A percentile compares a stretch with the other conserved stretches of the same genome.
Evolutionary conservation across 129 eudicot species (phyloP).

Genomic region (Deinandra increscens): DNA sequence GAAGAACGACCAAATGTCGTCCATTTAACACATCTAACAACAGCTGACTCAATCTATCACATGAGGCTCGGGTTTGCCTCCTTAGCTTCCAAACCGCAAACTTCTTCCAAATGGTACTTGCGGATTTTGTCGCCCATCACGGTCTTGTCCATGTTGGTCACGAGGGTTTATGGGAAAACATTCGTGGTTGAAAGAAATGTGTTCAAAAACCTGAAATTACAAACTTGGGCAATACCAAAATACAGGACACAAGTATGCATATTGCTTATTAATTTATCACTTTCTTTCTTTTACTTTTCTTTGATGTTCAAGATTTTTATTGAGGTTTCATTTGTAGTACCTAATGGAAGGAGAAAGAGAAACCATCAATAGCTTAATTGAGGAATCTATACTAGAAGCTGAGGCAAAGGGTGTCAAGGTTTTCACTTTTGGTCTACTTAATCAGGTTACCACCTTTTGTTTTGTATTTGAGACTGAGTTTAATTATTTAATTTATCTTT

Average conservation of each 20-base stretch:
- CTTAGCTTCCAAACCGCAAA: constrained; percentile 51
- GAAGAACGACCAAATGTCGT: constrained; percentile 56
- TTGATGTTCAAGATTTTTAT: not conserved
- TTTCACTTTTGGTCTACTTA: constrained; percentile 57
- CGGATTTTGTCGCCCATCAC: constrained; percentile 53
- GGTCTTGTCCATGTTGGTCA: constrained; percentile 27
- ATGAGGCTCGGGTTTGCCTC: constrained; percentile 57
- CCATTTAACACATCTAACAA: constrained; percentile 63
- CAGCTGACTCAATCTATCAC: constrained; percentile 59
- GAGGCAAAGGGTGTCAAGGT: constrained; percentile 59
- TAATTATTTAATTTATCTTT: not conserved
- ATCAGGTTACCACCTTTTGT: constrained; percentile 46
- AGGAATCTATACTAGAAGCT: constrained; percentile 68
- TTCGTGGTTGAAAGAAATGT: constrained; percentile 54
- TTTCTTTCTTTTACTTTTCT: not conserved
- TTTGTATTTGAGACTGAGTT: not conserved
- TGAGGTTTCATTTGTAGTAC: constrained; percentile 43
- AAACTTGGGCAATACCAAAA: constrained; percentile 55
- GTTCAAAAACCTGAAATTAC: constrained; percentile 44
- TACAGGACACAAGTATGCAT: constrained; percentile 44
- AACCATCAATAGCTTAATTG: constrained; percentile 53
- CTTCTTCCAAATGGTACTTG: constrained; percentile 44
- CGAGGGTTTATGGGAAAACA: constrained; percentile 33
- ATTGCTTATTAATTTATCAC: not conserved
- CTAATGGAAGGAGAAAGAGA: constrained; percentile 49